Evolutionary conservation across 768 basidiomycete species (phyloP), one percentile per base, ranked within the genome.

Genomic region (Boletus sensibilis): DNA sequence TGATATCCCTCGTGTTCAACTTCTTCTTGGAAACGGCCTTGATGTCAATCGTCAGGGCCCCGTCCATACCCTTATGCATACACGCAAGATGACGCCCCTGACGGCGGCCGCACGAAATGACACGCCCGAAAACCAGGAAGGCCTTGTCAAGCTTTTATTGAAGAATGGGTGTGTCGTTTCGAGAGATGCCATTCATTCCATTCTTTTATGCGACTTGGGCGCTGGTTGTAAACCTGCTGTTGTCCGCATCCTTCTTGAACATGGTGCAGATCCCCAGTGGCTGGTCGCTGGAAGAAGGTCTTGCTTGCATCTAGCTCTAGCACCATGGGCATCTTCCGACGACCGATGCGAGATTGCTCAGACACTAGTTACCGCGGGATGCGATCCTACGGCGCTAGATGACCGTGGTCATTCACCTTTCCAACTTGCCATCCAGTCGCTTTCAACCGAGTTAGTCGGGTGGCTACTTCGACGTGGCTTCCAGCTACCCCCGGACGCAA

Each of bases 41-140:
- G 27, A 31, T 13, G 18, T 14, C 29, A 27, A 46, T 18, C 44
- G 12, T 7, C 29, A 31, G 2, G 29, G 12, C 6, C 44, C 12
- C 4, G 18, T 20, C 12, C 13, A 20, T 4, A 1, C 6, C 29
- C 1, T 5, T n/a, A 0, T 2, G 3, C n/a, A 2, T n/a, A 3
- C 14, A 13, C 29, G 12, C n/a, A 29, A 20, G n/a, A 13, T 46
- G 16, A 29, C n/a, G 5, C 45, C 29, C 7, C 16, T 31, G 12
- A 46, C 18, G 1, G 45, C 29, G 4, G n/a, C 45, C 8, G n/a
- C 29, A 14, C 45, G 20, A 14, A 31, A 31, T 18, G 2, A 8
- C 5, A 5, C n/a, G n/a, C 29, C 45, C 13, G 45, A 20, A 31
- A n/a, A 20, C 29, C 45, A 45, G 25, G 44, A 31, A 20, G 11